Base-by-base conservation (phyloP, 805 yeast genomes). In the Yarrowia divulgata region DNA sequence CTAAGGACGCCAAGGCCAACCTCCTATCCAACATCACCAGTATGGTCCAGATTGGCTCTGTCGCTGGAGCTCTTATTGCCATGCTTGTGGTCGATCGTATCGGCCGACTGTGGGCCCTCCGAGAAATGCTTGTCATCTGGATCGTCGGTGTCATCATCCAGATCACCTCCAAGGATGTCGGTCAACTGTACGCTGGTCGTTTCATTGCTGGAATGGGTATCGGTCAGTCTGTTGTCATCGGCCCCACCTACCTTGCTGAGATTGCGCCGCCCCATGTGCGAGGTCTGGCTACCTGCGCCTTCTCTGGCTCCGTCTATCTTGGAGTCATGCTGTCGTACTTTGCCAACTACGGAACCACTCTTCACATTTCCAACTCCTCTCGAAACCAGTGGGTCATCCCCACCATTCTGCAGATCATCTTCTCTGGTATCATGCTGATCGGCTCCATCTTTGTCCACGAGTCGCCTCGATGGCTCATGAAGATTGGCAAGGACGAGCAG, bases 11-110 rank as follows among this genome's bases (percentile, higher is more conserved):
- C 13, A 50, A 82, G n/a, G 87, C 87, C 5, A 78, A 83, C 71
- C 75, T 83, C 71, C 81, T 81, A 71, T 83, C 87, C 7, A 86
- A 85, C 73, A 85, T 86, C 73, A 81, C 85, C 4, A 78, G 88
- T 8, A 86, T 86, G 88, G 88, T 85, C 9, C 87, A 84, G 72
- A 74, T 86, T 37, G 87, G 87, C 2, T 82, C 85, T 19, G 81
- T 85, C 46, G 87, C 84, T 48, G 89, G 89, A 19, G 78, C 87
- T 23, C 67, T 85, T 16, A 66, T 85, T 29, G 85, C 88, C 0
- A 80, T 82, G 74, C 81, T 78, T 70, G 73, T 84, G 1, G 84
- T 82, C 46, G 89, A 86, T 73, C 78, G 77, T 55, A 72, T 86
- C 46, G 89, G 89, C 19, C 79, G 88, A 73, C 79, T 84, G 66